Evolutionary conservation across 495 filamentous ascomycete species (phyloP).

Genomic region (Penicillium soppii): DNA sequence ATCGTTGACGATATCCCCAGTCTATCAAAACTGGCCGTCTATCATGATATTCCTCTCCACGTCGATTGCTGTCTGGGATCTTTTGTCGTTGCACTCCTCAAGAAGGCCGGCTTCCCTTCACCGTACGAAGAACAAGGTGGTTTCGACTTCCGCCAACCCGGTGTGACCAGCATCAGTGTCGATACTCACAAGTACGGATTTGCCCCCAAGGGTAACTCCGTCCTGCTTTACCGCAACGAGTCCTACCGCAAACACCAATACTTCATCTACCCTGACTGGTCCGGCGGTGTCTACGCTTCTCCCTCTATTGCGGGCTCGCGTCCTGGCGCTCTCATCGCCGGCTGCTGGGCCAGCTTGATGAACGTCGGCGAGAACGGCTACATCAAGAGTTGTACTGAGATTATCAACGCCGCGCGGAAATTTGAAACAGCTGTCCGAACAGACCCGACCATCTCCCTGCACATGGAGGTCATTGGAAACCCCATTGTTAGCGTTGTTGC

Average conservation of each 20-base stretch:
- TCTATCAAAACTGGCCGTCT: conserved; percentile 79
- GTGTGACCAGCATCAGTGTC: conserved; percentile 91
- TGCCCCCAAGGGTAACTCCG: conserved; percentile 93
- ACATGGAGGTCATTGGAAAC: conserved; percentile 78
- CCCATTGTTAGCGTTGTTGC: conserved; percentile 90
- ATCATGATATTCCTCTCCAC: conserved; percentile 80
- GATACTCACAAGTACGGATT: conserved; percentile 99
- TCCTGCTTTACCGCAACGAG: conserved; percentile 81
- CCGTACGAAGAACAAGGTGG: conserved; percentile 63
- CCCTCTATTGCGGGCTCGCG: conserved; percentile 87
- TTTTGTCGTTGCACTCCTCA: conserved; percentile 89
- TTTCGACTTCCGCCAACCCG: conserved; percentile 92
- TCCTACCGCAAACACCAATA: conserved; percentile 85
- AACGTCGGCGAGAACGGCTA: conserved; percentile 87
- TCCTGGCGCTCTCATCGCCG: conserved; percentile 90
- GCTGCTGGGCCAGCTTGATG: conserved; percentile 91
- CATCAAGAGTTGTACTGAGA: conserved; percentile 75
- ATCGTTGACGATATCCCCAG: conserved; percentile 92
- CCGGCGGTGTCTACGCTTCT: conserved; percentile 92
- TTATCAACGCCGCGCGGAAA: conserved; percentile 83
- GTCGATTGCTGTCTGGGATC: conserved; percentile 97
- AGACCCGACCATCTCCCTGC: conserved; percentile 60
- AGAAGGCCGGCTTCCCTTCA: conserved; percentile 77
- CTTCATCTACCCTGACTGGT: conserved; percentile 93
- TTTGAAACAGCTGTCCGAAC: conserved; percentile 74